Conservation (phyloP, 2,329 filamentous ascomycete genomes). For the Pyricularia sp. region DNA sequence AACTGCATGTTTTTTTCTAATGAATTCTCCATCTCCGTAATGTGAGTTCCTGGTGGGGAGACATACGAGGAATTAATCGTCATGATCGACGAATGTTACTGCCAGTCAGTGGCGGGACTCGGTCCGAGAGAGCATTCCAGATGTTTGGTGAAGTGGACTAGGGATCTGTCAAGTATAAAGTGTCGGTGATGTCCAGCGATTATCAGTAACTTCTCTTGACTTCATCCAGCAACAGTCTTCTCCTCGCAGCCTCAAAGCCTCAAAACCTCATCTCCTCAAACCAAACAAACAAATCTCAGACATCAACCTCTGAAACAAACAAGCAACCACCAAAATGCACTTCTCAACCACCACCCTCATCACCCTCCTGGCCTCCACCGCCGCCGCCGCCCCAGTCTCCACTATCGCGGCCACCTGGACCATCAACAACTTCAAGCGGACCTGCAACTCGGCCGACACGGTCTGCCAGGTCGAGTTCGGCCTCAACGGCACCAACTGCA, state of each 20-base stretch:
- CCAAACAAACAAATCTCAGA: not conserved
- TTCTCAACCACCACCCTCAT: constrained; percentile 3
- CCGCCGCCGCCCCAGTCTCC: constrained; percentile 4
- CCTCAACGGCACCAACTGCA: constrained; percentile 28
- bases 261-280: not conserved
- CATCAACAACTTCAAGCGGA: constrained; percentile 25
- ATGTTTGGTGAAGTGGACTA: not conserved
- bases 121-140: not conserved
- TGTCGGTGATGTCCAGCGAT: not conserved
- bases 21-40: not conserved
- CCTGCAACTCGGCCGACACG: constrained; percentile 24
- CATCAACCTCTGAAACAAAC: not conserved
- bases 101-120: not conserved
- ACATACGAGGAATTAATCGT: not conserved
- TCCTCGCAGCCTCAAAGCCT: not conserved
- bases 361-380: constrained; percentile 4
- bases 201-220: not conserved
- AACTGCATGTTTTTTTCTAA: not conserved
- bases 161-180: not conserved
- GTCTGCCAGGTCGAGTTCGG: constrained; percentile 30
- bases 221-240: not conserved
- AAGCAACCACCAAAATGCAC: constrained; percentile 1
- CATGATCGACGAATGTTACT: not conserved
- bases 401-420: constrained; percentile 24
- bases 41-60: not conserved